These are phyloP conservation scores for Musa schizocarpa DNA, from an alignment of 176 grass and related monocot genomes.

Conservation along the genomic window DNA sequence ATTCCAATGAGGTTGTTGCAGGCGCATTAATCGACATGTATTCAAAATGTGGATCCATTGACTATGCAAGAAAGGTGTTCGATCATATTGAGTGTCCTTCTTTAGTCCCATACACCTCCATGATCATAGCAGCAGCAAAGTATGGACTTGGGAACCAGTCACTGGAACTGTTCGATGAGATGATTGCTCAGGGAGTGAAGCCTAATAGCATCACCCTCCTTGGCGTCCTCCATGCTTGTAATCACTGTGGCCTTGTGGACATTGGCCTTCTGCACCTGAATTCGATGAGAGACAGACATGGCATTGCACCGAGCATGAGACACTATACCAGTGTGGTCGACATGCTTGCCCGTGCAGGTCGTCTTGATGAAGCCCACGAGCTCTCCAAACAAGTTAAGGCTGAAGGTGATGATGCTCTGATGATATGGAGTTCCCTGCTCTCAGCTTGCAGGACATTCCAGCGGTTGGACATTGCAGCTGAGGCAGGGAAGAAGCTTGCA, in stretches of 20 bases:
- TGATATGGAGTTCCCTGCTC: conserved; percentile 66
- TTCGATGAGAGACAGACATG: conserved; percentile 37
- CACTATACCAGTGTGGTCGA: conserved; percentile 72
- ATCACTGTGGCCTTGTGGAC: conserved; percentile 57
- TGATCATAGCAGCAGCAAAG: conserved; percentile 58
- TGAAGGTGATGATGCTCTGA: conserved; percentile 36
- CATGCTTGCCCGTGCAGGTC: conserved; percentile 59
- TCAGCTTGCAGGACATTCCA: conserved; percentile 59
- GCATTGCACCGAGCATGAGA: conserved; percentile 36
- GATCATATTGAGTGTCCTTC: conserved; percentile 44
- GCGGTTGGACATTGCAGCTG: conserved; percentile 42
- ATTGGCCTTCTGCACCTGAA: conserved; percentile 40
- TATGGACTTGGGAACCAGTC: conserved; percentile 33
- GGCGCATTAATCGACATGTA: conserved; percentile 67
- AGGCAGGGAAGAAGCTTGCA: conserved; percentile 31
- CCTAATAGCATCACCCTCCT: conserved; percentile 66
- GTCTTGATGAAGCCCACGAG: conserved; percentile 39
- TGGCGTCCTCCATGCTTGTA: conserved; percentile 61
- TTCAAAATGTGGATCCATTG: conserved; percentile 52
- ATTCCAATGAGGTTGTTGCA: conserved; percentile 34
- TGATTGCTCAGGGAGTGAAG: conserved; percentile 30
- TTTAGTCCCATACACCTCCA: conserved; percentile 56
- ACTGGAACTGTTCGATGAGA: conserved; percentile 44
- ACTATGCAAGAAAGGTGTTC: conserved; percentile 47
- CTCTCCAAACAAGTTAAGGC: conserved; percentile 29